A percentile compares a stretch with the other conserved stretches of the same genome.
phyloP scores from a whole-genome alignment of 148 eudicot species.

The Amaranthus cruentus region DNA sequence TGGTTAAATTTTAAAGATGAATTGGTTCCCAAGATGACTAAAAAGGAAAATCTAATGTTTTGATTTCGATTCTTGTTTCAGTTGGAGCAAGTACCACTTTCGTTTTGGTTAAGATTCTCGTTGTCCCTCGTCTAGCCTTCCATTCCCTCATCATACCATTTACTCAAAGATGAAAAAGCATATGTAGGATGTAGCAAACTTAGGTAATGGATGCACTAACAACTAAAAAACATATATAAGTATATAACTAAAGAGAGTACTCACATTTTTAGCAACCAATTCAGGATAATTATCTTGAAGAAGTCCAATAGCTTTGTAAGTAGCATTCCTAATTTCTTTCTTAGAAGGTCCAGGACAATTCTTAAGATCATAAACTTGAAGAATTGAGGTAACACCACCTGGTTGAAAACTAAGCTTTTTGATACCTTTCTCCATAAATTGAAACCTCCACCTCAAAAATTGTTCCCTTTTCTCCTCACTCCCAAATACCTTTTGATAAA shows the following conservation, averaged over 20 bases:
- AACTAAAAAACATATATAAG: neutral
- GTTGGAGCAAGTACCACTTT: too few species aligned
- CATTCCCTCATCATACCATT: too few species aligned
- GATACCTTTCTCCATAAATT: constrained; percentile 55
- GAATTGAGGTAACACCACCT: constrained; percentile 43
- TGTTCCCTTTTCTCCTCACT: constrained; percentile 38
- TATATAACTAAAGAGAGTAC: neutral
- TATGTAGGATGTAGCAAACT: too few species aligned
- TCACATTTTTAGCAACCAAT: constrained; percentile 61
- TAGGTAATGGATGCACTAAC: too few species aligned
- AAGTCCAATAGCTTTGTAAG: constrained; percentile 44
- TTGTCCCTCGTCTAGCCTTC: too few species aligned
- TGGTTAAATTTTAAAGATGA: too few species aligned
- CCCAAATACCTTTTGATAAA: constrained; percentile 49
- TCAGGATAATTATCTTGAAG: constrained; percentile 80
- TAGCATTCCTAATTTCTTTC: constrained; percentile 47
- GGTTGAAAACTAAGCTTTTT: constrained; percentile 53
- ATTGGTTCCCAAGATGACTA: too few species aligned
- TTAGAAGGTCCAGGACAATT: constrained; percentile 52
- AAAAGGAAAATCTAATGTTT: too few species aligned
- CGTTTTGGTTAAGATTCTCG: too few species aligned
- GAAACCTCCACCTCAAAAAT: constrained; percentile 65
- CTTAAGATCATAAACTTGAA: constrained; percentile 59
- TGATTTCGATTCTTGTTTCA: too few species aligned
- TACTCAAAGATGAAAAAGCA: too few species aligned